A percentile compares a stretch with the other conserved stretches of the same genome.
phyloP scores from a whole-genome alignment of 306 rosid genomes.

The Castanospermum australe region DNA sequence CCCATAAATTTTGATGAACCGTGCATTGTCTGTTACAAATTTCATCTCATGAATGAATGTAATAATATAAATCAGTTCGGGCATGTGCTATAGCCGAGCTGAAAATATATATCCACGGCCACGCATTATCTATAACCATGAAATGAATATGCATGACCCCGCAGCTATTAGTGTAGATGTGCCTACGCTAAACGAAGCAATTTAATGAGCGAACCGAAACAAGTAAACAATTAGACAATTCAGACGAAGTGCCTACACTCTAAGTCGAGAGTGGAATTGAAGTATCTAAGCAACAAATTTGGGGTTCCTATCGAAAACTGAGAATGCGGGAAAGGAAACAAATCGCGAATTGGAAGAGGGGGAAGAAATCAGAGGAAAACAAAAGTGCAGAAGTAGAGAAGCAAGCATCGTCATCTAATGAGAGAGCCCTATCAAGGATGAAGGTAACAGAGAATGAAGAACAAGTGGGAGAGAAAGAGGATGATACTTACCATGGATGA shows the following conservation, averaged over 20 bases:
- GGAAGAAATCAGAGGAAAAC: no score
- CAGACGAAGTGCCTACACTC: background rate
- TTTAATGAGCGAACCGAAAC: background rate
- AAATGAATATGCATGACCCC: background rate
- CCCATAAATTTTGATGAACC: background rate
- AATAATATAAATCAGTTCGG: background rate
- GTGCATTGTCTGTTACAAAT: background rate
- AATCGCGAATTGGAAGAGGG: no score
- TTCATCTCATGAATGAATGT: background rate
- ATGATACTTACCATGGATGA: no score
- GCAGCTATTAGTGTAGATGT: background rate
- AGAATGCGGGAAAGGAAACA: no score
- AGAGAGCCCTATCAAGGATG: background rate
- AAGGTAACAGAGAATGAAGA: no score
- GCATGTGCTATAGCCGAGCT: background rate
- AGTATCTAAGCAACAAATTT: no score
- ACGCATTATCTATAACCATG: background rate
- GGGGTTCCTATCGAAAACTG: background rate
- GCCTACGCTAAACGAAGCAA: background rate
- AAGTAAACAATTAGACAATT: background rate
- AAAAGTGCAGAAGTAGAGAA: no score
- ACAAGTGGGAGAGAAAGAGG: no score
- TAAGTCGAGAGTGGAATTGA: background rate
- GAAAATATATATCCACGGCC: background rate
- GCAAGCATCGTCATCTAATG: no score